Base-by-base conservation (phyloP, 495 filamentous ascomycete species). In the Penicillium mononematosum region DNA sequence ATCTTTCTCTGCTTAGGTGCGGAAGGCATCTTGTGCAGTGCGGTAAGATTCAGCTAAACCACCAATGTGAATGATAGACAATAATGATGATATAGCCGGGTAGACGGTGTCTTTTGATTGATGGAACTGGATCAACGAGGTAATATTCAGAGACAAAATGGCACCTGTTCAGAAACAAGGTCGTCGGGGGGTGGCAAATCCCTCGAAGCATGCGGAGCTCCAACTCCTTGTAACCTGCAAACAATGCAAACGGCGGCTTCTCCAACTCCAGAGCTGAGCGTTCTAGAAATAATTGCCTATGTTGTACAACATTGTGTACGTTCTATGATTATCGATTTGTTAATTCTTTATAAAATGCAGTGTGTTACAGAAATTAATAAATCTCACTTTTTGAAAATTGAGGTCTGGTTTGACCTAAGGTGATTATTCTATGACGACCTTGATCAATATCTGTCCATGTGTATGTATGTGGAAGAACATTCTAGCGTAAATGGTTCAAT, bases 1-100 rank as follows among this genome's bases (percentile, higher is more conserved):
- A 99, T 93, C 80, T 99, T 99, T 56, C 94, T 79, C 80, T 97
- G 93, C 72, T 97, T 98, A 39, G 91, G 84, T 45, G 90, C 85
- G 55, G 88, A 75, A 66, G 91, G 85, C 88, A 95, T 95, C 70
- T 73, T 77, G 49, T 45, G 39, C 6, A 48, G 24, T 19, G 55
- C 29, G 38, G 17, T 53, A 42, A 43, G 36, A 20, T n/a, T 43
- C 16, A 43, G 50, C 3, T 27, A 22, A 16, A 29, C 17, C 50
- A 38, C 47, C 31, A 24, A 29, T 31, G 32, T 17, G 29, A 49
- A 50, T 38, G 17, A n/a, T 22, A n/a, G 29, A 17, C 11, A 20
- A 19, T 36, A 31, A 39, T 34, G 14, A 24, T 25, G 19, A 12
- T 32, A 39, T 9, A n/a, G 22, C n/a, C 12, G 34, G 17, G 16